Conservation (phyloP, 768 basidiomycete species). For the Termitomyces sp. region DNA sequence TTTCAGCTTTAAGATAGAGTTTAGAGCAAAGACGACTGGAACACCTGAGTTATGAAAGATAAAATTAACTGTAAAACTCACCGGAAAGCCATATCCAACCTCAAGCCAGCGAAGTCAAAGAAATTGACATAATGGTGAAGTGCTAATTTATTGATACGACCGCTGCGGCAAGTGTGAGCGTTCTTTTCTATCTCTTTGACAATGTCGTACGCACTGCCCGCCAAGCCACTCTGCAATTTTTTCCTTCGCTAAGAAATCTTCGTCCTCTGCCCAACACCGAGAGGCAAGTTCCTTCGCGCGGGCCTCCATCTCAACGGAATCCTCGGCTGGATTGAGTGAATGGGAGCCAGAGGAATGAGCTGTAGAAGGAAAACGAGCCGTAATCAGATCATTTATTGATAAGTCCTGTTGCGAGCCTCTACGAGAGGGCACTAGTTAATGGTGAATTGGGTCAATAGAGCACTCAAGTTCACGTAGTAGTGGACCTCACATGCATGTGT, state of each 20-base stretch:
- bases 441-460: neutral
- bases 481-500: slow-evolving; percentile 41
- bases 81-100: slow-evolving; percentile 91
- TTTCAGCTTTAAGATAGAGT: slow-evolving; percentile 91
- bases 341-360: slow-evolving; percentile 44
- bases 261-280: slow-evolving; percentile 85
- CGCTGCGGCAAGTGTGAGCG: slow-evolving; percentile 40
- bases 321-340: slow-evolving; percentile 46
- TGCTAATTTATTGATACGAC: slow-evolving; percentile 69
- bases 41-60: neutral
- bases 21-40: slow-evolving; percentile 83
- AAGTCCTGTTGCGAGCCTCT: slow-evolving; percentile 54
- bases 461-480: neutral
- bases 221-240: slow-evolving; percentile 98
- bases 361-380: slow-evolving; percentile 43
- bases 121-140: slow-evolving; percentile 80
- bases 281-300: slow-evolving; percentile 71
- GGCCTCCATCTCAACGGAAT: slow-evolving; percentile 53
- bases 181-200: neutral
- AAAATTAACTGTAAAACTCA: slow-evolving; percentile 25
- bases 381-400: slow-evolving; percentile 45
- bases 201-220: slow-evolving; percentile 63
- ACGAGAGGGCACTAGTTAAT: slow-evolving; percentile 21
- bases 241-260: slow-evolving; percentile 76
- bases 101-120: slow-evolving; percentile 82